Conservation (phyloP, 768 basidiomycete genomes). For the Dioszegia crocea region DNA sequence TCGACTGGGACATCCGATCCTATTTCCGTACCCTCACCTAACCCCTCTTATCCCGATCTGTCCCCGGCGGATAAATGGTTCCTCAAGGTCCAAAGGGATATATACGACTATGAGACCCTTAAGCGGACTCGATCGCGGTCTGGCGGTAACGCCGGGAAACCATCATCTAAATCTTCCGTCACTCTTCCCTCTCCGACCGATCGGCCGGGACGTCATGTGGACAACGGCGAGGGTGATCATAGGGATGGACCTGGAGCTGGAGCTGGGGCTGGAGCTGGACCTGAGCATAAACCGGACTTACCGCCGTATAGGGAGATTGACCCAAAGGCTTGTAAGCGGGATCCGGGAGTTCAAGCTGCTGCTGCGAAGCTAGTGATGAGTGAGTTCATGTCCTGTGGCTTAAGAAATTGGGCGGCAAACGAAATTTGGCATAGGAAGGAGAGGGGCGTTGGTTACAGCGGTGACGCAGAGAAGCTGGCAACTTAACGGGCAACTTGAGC, state of each 20-base stretch:
- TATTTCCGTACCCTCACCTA: too few species aligned
- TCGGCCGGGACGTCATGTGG: too few species aligned
- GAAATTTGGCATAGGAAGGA: too few species aligned
- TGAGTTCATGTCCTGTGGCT: slow-evolving; percentile 27
- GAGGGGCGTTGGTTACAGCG: too few species aligned
- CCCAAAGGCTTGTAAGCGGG: slow-evolving; percentile 45
- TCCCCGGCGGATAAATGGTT: slow-evolving; percentile 43
- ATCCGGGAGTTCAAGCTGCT: slow-evolving; percentile 43
- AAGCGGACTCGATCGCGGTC: too few species aligned
- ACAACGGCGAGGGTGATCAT: background rate
- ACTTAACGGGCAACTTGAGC: too few species aligned
- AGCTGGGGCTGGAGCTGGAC: background rate
- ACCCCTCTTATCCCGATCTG: background rate
- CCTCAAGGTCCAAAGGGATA: slow-evolving; percentile 29
- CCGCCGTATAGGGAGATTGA: slow-evolving; percentile 42
- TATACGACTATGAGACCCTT: slow-evolving; percentile 27
- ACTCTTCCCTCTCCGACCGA: too few species aligned
- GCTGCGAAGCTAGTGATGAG: slow-evolving; percentile 46
- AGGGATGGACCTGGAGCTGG: background rate
- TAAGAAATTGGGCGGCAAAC: too few species aligned
- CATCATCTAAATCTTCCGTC: too few species aligned
- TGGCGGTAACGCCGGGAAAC: too few species aligned
- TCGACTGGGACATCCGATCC: background rate
- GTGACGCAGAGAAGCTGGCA: too few species aligned
- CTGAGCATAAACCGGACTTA: background rate